These are phyloP conservation scores for Spinellus fusiger DNA, from an alignment of 192 early-diverging fungal genomes.

Conservation along the genomic window DNA sequence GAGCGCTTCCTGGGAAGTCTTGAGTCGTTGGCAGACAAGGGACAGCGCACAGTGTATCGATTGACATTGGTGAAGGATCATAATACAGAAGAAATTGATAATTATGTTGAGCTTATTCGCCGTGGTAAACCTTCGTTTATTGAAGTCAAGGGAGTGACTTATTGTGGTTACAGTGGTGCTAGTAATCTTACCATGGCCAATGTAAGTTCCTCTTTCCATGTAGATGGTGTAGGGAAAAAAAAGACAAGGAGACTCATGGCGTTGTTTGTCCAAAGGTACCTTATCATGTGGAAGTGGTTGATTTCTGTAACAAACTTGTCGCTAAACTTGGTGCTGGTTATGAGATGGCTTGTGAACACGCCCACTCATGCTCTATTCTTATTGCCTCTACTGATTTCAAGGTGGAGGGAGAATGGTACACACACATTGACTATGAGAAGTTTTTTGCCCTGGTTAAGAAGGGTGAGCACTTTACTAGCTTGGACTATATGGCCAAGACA, in stretches of 20 bases:
- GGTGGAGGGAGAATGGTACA: slow-evolving; percentile 62
- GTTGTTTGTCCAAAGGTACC: slow-evolving; percentile 4
- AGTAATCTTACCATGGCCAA: slow-evolving; percentile 65
- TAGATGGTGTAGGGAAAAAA: too few relatives aligned
- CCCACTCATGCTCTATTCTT: slow-evolving; percentile 62
- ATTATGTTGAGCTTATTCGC: slow-evolving; percentile 58
- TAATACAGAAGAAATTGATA: slow-evolving; percentile 59
- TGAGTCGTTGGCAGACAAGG: slow-evolving; percentile 57
- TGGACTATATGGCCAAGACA: slow-evolving; percentile 66
- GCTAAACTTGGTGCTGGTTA: slow-evolving; percentile 52
- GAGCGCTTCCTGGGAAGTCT: slow-evolving; percentile 63
- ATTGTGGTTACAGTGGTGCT: slow-evolving; percentile 65
- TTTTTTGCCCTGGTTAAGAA: slow-evolving; percentile 58
- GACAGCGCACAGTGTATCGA: slow-evolving; percentile 69
- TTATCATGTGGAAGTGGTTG: slow-evolving; percentile 58
- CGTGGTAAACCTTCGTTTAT: slow-evolving; percentile 65
- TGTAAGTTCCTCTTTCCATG: slow-evolving; percentile 41
- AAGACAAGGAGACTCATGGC: too few relatives aligned
- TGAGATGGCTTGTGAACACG: slow-evolving; percentile 66
- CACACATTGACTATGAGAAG: slow-evolving; percentile 67
- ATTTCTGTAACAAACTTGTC: slow-evolving; percentile 55
- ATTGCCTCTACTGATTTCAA: slow-evolving; percentile 61
- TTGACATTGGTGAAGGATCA: slow-evolving; percentile 69
- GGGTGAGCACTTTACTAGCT: slow-evolving; percentile 46
- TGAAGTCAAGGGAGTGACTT: slow-evolving; percentile 75